phyloP scores from a whole-genome alignment of 176 grass and related monocot species.

The Zizania latifolia region DNA sequence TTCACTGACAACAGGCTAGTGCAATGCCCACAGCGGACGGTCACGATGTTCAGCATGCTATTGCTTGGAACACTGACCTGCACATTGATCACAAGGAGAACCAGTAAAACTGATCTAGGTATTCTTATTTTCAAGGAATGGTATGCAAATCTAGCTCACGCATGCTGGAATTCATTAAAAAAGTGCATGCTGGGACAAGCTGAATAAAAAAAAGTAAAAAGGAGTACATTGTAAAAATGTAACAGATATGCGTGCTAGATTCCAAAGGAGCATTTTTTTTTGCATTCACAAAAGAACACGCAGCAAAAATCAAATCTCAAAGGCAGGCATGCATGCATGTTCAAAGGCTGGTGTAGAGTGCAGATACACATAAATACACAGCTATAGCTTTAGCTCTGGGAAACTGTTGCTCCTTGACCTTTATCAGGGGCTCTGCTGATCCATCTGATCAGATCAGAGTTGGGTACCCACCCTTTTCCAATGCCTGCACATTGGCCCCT shows the following conservation, averaged over 20 bases:
- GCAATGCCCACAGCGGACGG: conserved; percentile 69
- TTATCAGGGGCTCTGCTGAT: conserved; percentile 44
- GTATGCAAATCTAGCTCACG: no score
- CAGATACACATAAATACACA: not conserved
- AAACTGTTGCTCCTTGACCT: conserved; percentile 44
- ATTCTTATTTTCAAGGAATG: no score
- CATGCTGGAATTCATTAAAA: not conserved
- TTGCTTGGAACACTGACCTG: conserved; percentile 67
- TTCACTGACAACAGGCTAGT: conserved; percentile 65
- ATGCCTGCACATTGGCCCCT: conserved; percentile 21
- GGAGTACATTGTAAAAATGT: not conserved
- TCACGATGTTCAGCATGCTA: conserved; percentile 54
- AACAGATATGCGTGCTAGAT: not conserved
- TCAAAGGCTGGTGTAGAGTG: conserved; percentile 13
- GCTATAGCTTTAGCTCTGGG: not conserved
- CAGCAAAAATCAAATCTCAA: not conserved
- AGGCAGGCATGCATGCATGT: not conserved
- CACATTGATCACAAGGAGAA: not conserved
- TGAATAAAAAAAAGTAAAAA: not conserved
- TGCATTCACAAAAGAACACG: not conserved
- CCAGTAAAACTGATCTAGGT: not conserved
- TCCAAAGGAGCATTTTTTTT: not conserved
- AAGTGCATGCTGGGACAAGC: no score
- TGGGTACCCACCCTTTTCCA: conserved; percentile 41
- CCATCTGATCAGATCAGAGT: conserved; percentile 18